These are phyloP conservation scores for Osmozyma mogii DNA, from an alignment of 805 yeast genomes.

Conservation along the genomic window DNA sequence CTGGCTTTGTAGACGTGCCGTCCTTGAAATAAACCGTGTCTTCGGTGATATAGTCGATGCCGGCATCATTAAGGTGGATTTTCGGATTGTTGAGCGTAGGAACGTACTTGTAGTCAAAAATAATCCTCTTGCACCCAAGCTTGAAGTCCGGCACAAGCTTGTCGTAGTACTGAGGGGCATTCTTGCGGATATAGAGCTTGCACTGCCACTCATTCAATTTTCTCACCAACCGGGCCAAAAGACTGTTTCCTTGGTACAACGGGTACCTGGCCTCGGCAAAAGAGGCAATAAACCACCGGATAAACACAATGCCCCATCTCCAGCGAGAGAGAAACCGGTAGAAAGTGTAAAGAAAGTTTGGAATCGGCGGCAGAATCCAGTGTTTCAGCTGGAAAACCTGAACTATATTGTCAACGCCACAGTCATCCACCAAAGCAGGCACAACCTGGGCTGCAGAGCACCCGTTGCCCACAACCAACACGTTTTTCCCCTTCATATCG, in stretches of 20 bases:
- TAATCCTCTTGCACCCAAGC: conserved; percentile 34
- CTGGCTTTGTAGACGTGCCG: conserved; percentile 24
- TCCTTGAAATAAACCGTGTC: conserved; percentile 20
- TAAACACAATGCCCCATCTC: conserved; percentile 20
- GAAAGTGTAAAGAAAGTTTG: conserved; percentile 12
- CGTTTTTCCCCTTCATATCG: conserved; percentile 25
- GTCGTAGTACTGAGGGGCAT: conserved; percentile 26
- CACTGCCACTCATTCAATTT: conserved; percentile 15
- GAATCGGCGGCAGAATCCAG: conserved; percentile 33
- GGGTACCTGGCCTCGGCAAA: conserved; percentile 31
- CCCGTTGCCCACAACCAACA: conserved; percentile 35
- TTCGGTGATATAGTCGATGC: conserved; percentile 20
- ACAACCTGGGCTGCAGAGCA: conserved; percentile 36
- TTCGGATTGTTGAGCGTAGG: conserved; percentile 26
- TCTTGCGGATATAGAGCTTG: conserved; percentile 18
- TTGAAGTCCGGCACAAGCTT: conserved; percentile 29
- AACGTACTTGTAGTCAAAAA: conserved; percentile 30
- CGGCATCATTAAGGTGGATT: conserved; percentile 16
- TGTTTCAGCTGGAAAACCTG: conserved; percentile 31
- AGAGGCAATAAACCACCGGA: conserved; percentile 20
- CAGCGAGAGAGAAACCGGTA: conserved; percentile 19
- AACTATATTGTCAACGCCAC: conserved; percentile 18
- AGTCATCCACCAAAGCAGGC: conserved; percentile 26
- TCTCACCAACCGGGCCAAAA: conserved; percentile 20
- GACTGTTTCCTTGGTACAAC: conserved; percentile 23